These are phyloP conservation scores for Rhazya stricta DNA, from an alignment of 257 asterid genomes.

Conservation along the genomic window DNA sequence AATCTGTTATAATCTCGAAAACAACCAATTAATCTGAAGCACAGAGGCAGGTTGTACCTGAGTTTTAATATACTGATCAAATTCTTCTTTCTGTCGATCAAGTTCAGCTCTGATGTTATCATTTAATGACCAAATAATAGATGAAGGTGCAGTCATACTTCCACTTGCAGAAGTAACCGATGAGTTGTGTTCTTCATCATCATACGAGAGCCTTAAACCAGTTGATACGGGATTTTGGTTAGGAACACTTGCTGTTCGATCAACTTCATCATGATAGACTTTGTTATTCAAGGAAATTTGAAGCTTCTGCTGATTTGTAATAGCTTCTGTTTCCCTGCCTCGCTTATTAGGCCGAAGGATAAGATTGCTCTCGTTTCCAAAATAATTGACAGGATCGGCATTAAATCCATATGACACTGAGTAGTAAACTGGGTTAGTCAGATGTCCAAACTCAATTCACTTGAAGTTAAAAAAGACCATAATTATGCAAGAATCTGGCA, in stretches of 20 bases:
- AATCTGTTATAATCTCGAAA: background rate
- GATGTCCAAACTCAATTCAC: background rate
- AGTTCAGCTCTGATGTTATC: constrained; percentile 55
- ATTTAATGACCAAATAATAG: constrained; percentile 45
- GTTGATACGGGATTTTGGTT: constrained; percentile 69
- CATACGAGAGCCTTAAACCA: constrained; percentile 81
- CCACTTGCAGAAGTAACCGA: constrained; percentile 70
- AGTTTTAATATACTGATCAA: constrained; percentile 52
- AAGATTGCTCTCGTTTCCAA: constrained; percentile 41
- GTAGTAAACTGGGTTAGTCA: background rate
- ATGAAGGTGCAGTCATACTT: constrained; percentile 42
- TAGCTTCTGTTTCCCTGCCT: constrained; percentile 42
- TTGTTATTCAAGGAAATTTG: constrained; percentile 47
- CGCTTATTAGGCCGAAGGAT: constrained; percentile 39
- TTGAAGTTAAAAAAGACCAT: background rate
- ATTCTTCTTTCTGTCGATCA: constrained; percentile 56
- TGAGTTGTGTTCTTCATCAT: constrained; percentile 72
- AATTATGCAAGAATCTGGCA: background rate
- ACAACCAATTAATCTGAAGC: background rate
- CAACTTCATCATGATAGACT: constrained; percentile 43
- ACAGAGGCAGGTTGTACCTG: constrained; percentile 45
- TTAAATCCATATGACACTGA: constrained; percentile 54
- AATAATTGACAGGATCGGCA: constrained; percentile 51
- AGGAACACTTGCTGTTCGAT: constrained; percentile 34
- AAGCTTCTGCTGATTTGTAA: constrained; percentile 48